Conservation (phyloP, 2,329 filamentous ascomycete genomes). For the Acarospora socialis region DNA sequence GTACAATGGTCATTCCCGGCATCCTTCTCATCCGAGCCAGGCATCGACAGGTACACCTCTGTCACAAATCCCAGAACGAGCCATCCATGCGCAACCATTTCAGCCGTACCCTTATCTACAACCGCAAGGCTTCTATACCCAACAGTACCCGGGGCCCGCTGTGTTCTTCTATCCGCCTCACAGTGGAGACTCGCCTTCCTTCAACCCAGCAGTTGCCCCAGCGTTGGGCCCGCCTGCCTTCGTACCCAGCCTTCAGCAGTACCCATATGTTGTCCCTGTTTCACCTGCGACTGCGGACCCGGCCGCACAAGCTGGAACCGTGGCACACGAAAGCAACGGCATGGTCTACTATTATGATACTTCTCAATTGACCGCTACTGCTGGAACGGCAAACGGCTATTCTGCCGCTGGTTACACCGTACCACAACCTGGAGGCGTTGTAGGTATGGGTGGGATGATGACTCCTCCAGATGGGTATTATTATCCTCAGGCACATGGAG, state of each 20-base stretch:
- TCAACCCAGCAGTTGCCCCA: slow-evolving; percentile 32
- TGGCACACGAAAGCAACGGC: slow-evolving; percentile 82
- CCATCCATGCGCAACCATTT: slow-evolving; percentile 81
- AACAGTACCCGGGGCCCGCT: slow-evolving; percentile 43
- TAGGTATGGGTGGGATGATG: slow-evolving; percentile 70
- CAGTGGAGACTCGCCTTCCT: slow-evolving; percentile 26
- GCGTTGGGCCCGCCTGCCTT: slow-evolving; percentile 41
- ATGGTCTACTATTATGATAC: slow-evolving; percentile 93
- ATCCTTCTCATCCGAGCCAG: slow-evolving; percentile 56
- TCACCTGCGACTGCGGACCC: slow-evolving; percentile 21
- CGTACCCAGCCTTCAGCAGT: slow-evolving; percentile 40
- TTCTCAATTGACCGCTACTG: slow-evolving; percentile 44
- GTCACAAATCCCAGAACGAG: slow-evolving; percentile 83
- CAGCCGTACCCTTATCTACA: slow-evolving; percentile 57
- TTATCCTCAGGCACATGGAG: slow-evolving; percentile 37
- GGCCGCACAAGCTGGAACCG: slow-evolving; percentile 37
- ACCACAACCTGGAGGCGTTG: slow-evolving; percentile 37
- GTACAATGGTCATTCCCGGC: slow-evolving; percentile 49
- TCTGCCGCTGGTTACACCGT: slow-evolving; percentile 40
- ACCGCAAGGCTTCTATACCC: slow-evolving; percentile 41
- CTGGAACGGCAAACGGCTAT: slow-evolving; percentile 28
- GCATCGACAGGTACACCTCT: slow-evolving; percentile 64
- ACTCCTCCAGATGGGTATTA: slow-evolving; percentile 44
- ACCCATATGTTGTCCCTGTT: slow-evolving; percentile 22
- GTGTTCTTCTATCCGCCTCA: slow-evolving; percentile 54